Conservation (phyloP, 495 filamentous ascomycete species). For the Penicillium malachiteum region DNA sequence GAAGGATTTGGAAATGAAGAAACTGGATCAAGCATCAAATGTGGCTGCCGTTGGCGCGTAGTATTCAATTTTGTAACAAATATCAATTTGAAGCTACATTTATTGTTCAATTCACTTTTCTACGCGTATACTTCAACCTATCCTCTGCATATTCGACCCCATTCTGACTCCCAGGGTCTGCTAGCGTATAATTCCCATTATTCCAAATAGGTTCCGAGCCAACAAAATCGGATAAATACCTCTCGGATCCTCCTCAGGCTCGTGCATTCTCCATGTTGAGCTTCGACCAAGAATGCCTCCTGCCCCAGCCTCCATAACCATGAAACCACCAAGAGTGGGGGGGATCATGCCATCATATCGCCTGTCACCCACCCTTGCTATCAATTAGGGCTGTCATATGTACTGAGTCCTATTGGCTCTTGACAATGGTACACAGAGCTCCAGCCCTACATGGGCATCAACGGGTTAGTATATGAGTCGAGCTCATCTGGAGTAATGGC, state of each 20-base stretch:
- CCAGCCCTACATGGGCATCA: neutral
- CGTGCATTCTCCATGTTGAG: neutral
- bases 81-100: no score
- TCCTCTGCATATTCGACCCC: no score
- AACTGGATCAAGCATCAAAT: conserved; percentile 4
- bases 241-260: no score
- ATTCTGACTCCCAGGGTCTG: no score
- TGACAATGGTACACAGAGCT: neutral
- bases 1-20: conserved; percentile 22
- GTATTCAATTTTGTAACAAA: neutral
- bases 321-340: conserved; percentile 9
- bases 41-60: conserved; percentile 21
- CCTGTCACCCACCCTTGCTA: conserved; percentile 4
- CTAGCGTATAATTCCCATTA: no score
- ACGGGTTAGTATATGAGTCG: conserved; percentile 6
- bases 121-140: no score
- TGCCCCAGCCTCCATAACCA: neutral
- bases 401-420: neutral
- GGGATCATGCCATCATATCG: conserved; percentile 5
- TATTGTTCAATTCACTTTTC: no score
- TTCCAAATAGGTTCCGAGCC: no score
- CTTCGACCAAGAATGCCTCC: neutral
- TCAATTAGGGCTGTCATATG: neutral
- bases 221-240: no score
- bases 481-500: neutral